Base-by-base conservation (phyloP, 2,329 filamentous ascomycete species). In the Cladosporium velox region DNA sequence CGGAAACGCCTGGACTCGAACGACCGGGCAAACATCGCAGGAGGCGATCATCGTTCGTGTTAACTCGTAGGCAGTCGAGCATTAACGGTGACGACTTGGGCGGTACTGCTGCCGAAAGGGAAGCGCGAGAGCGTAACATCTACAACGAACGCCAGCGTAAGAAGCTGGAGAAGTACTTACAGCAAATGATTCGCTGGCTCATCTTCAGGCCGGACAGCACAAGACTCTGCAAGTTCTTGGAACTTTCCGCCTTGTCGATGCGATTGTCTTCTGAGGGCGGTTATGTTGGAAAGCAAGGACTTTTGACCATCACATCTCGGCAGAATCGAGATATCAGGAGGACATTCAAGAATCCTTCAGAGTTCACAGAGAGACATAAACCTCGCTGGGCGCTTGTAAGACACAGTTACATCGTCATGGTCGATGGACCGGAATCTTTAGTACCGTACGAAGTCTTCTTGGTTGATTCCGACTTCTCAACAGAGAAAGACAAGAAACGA, bases 381-480 rank as follows among this genome's bases (percentile, higher is more conserved):
- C 92, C 93, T 21, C 97, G 97, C 77, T 99, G 95, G 95, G 99
- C 99, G 76, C 83, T 98, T 24, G 93, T 99, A n/a, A 86, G 95
- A 61, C 93, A 98, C 78, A 98, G 93, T 80, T 99, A 99, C 75
- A 90, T 99, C 67, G 94, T 97, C 54, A 97, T 94, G 72, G 93
- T 98, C n/a, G 94, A 98, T 76, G 97, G 95, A 0, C 95, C 95
- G 0, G 94, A 98, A 77, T 96, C 96, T 72, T 96, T 98, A 91
- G 94, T 97, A 74, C 96, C 98, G 38, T 97, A 97, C 77, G 96
- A 99, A 79, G 95, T 99, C 26, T 98, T 97, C 77, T 85, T 99
- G n/a, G 91, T 98, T 30, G 95, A 99, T 75, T 86, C 91, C 1
- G 90, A 91, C 72, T 99, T 99, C 79, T 84, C 86, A 62, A 88